Evolutionary conservation across 78 protist species (phyloP).

Genomic region (Tieghemostelium lacteum): DNA sequence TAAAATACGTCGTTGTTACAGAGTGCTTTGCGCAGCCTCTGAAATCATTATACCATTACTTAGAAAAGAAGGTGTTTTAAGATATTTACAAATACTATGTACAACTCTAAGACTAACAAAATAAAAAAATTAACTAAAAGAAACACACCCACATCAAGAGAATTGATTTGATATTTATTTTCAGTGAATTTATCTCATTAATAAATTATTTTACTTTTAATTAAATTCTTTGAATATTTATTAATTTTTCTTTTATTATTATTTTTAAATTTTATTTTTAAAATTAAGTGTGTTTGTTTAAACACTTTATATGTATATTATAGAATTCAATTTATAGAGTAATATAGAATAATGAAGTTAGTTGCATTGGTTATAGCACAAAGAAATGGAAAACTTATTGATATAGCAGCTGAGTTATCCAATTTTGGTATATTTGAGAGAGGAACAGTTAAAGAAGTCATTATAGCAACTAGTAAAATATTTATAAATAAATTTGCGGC

Average conservation of each 20-base stretch:
- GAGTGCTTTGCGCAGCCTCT: conserved; percentile 59
- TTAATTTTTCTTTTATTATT: background rate
- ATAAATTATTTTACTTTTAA: background rate
- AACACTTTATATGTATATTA: background rate
- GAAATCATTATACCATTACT: conserved; percentile 68
- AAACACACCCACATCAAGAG: background rate
- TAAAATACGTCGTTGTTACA: conserved; percentile 24
- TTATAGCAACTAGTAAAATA: conserved; percentile 62
- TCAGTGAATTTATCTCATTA: background rate
- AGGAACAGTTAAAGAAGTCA: conserved; percentile 72
- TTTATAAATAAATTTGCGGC: conserved; percentile 46
- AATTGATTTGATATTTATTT: background rate
- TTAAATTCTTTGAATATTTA: background rate
- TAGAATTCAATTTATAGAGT: background rate
- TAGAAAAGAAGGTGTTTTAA: conserved; percentile 37
- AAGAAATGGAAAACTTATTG: conserved; percentile 42
- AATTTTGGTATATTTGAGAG: conserved; percentile 60
- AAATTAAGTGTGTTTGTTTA: background rate
- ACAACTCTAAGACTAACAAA: conserved; percentile 24
- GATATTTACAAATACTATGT: conserved; percentile 11
- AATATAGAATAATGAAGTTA: conserved; percentile 24
- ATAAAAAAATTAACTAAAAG: background rate
- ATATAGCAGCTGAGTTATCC: conserved; percentile 11
- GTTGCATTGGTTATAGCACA: conserved; percentile 45
- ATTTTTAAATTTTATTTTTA: background rate